These are phyloP conservation scores for Rhodotorula babjevae DNA, from an alignment of 768 basidiomycete genomes.

Conservation along the genomic window DNA sequence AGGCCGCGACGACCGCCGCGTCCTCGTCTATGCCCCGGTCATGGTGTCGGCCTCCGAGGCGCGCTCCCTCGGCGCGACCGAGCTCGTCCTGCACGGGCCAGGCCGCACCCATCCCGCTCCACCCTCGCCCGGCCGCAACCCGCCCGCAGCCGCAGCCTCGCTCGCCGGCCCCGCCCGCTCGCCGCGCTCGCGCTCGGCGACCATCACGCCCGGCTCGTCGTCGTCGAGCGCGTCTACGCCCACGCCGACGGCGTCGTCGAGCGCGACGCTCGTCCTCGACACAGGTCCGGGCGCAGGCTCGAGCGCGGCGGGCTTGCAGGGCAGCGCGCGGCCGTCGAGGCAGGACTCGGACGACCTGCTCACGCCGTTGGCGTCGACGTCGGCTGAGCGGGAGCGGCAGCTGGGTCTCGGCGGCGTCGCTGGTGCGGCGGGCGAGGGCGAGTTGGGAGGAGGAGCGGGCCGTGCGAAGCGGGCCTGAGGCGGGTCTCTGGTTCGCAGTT, in stretches of 20 bases:
- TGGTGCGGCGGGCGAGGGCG: too few relatives aligned
- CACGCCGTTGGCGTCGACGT: background rate
- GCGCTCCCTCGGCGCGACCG: conserved; percentile 14
- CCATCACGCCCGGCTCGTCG: background rate
- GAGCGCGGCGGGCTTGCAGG: background rate
- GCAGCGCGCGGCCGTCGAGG: background rate
- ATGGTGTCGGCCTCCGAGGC: conserved; percentile 30
- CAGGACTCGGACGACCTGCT: conserved; percentile 3
- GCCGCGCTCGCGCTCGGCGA: conserved; percentile 2
- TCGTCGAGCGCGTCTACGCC: background rate
- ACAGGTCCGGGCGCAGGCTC: too few relatives aligned
- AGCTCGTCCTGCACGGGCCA: conserved; percentile 7
- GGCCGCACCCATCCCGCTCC: background rate
- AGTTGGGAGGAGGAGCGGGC: background rate
- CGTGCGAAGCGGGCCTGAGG: background rate
- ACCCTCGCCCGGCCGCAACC: background rate
- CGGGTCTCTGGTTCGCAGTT: background rate
- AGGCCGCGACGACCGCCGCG: background rate
- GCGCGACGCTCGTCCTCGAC: background rate
- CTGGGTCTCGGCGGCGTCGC: too few relatives aligned
- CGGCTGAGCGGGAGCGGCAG: too few relatives aligned
- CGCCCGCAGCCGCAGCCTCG: background rate
- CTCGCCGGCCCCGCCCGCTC: background rate
- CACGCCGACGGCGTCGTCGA: background rate
- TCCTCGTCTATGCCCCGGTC: conserved; percentile 32